Conservation (phyloP, 305 asterid species). For the Petunia hybrid region DNA sequence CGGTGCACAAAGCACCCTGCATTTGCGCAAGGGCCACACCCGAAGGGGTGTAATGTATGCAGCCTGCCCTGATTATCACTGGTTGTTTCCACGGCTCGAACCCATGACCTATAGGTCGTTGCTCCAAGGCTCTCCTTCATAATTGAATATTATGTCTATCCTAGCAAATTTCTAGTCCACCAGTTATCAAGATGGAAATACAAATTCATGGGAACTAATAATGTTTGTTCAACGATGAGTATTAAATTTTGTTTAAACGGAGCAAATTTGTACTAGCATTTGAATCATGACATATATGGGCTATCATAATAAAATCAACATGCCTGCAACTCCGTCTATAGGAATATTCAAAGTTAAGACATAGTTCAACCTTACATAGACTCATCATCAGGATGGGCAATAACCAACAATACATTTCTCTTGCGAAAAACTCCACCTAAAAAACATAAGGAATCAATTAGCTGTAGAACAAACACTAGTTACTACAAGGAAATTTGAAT, state of each 20-base stretch:
- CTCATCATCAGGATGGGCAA: constrained; percentile 97
- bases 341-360: constrained; percentile 22
- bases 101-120: too few relatives aligned
- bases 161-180: background rate
- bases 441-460: background rate
- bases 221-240: background rate
- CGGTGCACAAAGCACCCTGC: too few relatives aligned
- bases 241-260: constrained; percentile 17
- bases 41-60: too few relatives aligned
- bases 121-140: too few relatives aligned
- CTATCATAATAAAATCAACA: constrained; percentile 3
- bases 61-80: too few relatives aligned
- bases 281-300: background rate
- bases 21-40: too few relatives aligned
- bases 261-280: background rate
- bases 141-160: constrained; percentile 13
- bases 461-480: constrained; percentile 9
- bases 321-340: constrained; percentile 22
- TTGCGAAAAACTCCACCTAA: constrained; percentile 44
- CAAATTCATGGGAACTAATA: constrained; percentile 13
- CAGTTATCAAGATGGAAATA: background rate
- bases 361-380: constrained; percentile 65
- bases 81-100: too few relatives aligned
- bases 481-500: background rate
- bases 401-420: constrained; percentile 75